Percentiles rank a stretch among this genome's conserved stretches.
Evolutionary conservation across 768 basidiomycete species (phyloP).

Genomic region (Calocera viscosa): DNA sequence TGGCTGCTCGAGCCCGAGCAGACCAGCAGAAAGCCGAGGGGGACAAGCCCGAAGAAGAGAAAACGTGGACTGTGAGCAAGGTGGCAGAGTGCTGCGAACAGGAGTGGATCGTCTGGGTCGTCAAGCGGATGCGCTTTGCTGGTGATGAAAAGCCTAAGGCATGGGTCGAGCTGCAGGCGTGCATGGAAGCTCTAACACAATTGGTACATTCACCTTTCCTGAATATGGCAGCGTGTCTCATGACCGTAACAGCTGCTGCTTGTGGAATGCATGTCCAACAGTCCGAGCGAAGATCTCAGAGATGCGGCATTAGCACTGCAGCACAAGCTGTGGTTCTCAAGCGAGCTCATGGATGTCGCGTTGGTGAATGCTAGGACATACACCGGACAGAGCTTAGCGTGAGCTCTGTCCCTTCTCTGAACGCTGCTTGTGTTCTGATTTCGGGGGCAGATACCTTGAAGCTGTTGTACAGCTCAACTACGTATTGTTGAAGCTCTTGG

Average conservation of each 20-base stretch:
- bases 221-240: background rate
- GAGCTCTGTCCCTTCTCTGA: constrained; percentile 15
- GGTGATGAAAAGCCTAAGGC: constrained; percentile 91
- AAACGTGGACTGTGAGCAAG: constrained; percentile 27
- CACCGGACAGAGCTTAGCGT: constrained; percentile 50
- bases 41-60: constrained; percentile 17
- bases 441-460: constrained; percentile 68
- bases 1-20: constrained; percentile 31
- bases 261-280: constrained; percentile 67
- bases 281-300: constrained; percentile 40
- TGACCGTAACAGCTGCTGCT: constrained; percentile 44
- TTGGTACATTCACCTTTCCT: constrained; percentile 32
- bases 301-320: constrained; percentile 75
- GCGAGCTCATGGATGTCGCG: constrained; percentile 81
- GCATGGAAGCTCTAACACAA: constrained; percentile 87
- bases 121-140: constrained; percentile 75
- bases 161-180: constrained; percentile 90
- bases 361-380: constrained; percentile 65
- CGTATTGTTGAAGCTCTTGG: constrained; percentile 76
- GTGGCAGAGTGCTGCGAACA: constrained; percentile 80
- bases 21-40: background rate
- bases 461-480: constrained; percentile 74
- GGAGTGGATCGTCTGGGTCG: constrained; percentile 79
- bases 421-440: constrained; percentile 25
- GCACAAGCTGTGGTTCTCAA: constrained; percentile 88